Evolutionary conservation across 495 filamentous ascomycete genomes (phyloP).

Genomic region (Usnea hakonensis): DNA sequence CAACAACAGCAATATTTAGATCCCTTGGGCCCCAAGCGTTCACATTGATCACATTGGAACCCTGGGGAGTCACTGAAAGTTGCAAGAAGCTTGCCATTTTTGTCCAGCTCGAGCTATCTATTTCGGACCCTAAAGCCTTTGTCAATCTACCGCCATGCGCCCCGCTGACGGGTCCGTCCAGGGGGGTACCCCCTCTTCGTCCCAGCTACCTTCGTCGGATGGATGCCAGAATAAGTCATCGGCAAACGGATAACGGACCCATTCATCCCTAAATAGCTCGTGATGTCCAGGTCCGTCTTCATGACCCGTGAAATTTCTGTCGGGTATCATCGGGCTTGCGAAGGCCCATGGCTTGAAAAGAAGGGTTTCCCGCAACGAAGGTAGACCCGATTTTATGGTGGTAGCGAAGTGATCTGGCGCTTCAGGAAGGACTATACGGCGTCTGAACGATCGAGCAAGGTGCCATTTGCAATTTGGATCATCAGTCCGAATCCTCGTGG

Average conservation of each 20-base stretch:
- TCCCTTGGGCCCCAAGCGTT: not conserved
- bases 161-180: constrained; percentile 1
- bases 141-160: not conserved
- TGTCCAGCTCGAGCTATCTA: not conserved
- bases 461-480: constrained; percentile 1
- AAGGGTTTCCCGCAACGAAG: constrained; percentile 11
- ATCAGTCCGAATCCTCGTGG: not conserved
- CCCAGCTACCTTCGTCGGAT: constrained; percentile 16
- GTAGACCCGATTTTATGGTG: constrained; percentile 1
- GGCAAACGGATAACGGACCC: constrained; percentile 16
- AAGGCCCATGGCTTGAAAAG: constrained; percentile 27
- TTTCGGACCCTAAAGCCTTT: not conserved
- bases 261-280: constrained; percentile 11
- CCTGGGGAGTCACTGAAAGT: not conserved
- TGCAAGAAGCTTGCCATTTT: not conserved
- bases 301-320: not conserved
- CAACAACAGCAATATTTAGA: no score
- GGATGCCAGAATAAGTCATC: constrained; percentile 23
- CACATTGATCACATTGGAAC: not conserved
- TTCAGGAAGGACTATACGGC: constrained; percentile 18
- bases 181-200: constrained; percentile 5
- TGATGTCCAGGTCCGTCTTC: not conserved
- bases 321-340: not conserved
- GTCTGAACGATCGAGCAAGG: constrained; percentile 19
- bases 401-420: not conserved